Evolutionary conservation across 768 basidiomycete genomes (phyloP), one percentile per base, ranked within the genome.

Genomic region (Boletus barrowsii): DNA sequence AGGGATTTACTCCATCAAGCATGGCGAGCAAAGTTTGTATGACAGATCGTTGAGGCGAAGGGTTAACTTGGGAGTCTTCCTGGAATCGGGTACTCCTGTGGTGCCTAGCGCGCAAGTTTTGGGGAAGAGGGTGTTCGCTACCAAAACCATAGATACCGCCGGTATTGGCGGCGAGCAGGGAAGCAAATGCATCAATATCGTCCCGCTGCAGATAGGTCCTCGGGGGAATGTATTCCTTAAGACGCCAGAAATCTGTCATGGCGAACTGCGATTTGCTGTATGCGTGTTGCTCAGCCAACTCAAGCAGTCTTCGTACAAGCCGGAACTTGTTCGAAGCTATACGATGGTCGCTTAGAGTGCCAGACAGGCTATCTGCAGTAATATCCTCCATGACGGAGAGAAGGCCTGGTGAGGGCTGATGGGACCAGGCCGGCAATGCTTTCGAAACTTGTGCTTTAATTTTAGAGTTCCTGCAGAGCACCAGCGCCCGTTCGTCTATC

Each of bases 401-500:
- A 29, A 92, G 71, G 7, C 74, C 69, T 0, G 70, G 60, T 3
- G 80, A 79, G 1, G 83, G 82, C 10, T 81, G 76, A 42, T 83
- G 78, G 26, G 92, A 88, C 92, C 92, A 94, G 11, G 88, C 84
- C 4, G 83, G 79, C 15, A 92, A 73, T 7, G 87, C 87, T 32
- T 76, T 75, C 36, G 75, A 57, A 24, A 87, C 70, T 47, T 84
- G 75, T 3, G 64, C 59, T 35, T 72, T 69, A 37, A 81, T 65
- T 10, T 62, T 63, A 5, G 71, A 42, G n/a, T 72, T 69, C 46
- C 69, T 69, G 17, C 75, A 73, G 36, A 88, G 71, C 4, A 59
- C 47, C 9, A 73, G 53, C 26, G 78, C 76, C 62, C 84, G 80
- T 8, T 62, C 57, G 58, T 93, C 88, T 33, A 88, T 73, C 88